A percentile compares a stretch with the other conserved stretches of the same genome.
phyloP scores from a whole-genome alignment of 2,329 filamentous ascomycete genomes.

The Whalleya microplaca region DNA sequence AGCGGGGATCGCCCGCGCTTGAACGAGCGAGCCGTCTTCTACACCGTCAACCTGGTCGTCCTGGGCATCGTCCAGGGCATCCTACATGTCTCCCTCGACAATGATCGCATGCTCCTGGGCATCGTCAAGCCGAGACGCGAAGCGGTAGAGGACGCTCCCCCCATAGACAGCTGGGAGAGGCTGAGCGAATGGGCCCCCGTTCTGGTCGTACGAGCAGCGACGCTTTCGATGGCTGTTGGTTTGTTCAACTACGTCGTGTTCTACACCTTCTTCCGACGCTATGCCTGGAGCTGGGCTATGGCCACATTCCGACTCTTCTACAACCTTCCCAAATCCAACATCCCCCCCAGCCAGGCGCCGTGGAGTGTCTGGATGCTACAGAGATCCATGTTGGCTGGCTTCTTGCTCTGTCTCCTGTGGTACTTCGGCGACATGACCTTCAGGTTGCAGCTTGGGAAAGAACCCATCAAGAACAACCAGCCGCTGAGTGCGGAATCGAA shows the following conservation, averaged over 20 bases:
- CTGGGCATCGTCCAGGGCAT: constrained; percentile 72
- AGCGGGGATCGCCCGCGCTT: constrained; percentile 73
- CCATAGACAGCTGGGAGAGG: constrained; percentile 33
- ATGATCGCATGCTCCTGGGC: constrained; percentile 66
- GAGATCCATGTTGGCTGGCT: constrained; percentile 64
- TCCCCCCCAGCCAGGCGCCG: constrained; percentile 62
- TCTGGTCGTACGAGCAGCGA: constrained; percentile 29
- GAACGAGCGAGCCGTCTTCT: constrained; percentile 85
- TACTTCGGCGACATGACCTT: constrained; percentile 77
- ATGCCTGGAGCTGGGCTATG: constrained; percentile 72
- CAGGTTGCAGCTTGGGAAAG: constrained; percentile 76
- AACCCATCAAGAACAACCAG: constrained; percentile 81
- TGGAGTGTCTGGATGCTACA: constrained; percentile 59
- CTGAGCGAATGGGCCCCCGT: constrained; percentile 48
- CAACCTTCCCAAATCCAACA: constrained; percentile 73
- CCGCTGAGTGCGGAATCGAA: constrained; percentile 84
- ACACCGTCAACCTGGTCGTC: constrained; percentile 70
- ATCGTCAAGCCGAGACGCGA: constrained; percentile 36
- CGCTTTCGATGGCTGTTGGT: constrained; percentile 41
- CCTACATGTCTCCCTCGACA: constrained; percentile 72
- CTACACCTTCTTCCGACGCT: constrained; percentile 67
- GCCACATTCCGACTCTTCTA: constrained; percentile 73
- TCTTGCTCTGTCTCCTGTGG: constrained; percentile 74
- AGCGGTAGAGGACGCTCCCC: constrained; percentile 21
- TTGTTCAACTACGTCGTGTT: constrained; percentile 54